These are phyloP conservation scores for Knoxia roxburghii DNA, from an alignment of 257 asterid genomes.

Conservation along the genomic window DNA sequence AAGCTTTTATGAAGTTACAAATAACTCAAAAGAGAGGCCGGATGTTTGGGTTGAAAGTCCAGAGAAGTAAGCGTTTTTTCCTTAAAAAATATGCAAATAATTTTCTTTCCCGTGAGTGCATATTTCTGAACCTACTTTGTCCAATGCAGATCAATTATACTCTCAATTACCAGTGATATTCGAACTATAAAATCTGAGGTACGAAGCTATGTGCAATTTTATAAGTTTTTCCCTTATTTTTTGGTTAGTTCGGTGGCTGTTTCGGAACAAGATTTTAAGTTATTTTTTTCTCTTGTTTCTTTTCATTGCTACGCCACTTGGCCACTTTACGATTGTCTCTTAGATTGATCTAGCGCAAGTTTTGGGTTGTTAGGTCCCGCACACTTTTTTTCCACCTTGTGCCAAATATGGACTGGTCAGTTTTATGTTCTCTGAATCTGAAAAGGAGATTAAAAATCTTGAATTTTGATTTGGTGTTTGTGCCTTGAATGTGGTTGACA, in stretches of 20 bases:
- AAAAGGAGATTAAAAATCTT: not conserved
- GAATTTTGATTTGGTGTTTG: not conserved
- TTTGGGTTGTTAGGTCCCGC: too few species aligned
- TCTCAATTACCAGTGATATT: slow-evolving; percentile 93
- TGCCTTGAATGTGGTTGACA: not conserved
- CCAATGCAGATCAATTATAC: slow-evolving; percentile 64
- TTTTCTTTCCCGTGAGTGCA: not conserved
- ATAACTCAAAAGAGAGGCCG: slow-evolving; percentile 93
- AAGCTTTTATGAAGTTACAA: slow-evolving; percentile 86
- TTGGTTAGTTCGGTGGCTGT: too few species aligned
- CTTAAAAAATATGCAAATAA: slow-evolving; percentile 3
- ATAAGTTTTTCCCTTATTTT: too few species aligned
- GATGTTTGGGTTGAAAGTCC: slow-evolving; percentile 99
- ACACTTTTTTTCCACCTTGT: too few species aligned
- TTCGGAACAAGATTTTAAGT: too few species aligned
- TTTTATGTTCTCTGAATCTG: not conserved
- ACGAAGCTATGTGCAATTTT: slow-evolving; percentile 19
- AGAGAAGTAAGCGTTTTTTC: slow-evolving; percentile 57
- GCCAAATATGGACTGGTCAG: not conserved
- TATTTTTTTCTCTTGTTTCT: too few species aligned
- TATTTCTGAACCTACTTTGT: slow-evolving; percentile 26
- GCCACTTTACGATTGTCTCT: not conserved
- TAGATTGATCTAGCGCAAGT: too few species aligned
- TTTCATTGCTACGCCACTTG: not conserved
- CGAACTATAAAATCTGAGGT: slow-evolving; percentile 97